phyloP scores from a whole-genome alignment of 345 rosid species.

The Lenwebbia sp. region DNA sequence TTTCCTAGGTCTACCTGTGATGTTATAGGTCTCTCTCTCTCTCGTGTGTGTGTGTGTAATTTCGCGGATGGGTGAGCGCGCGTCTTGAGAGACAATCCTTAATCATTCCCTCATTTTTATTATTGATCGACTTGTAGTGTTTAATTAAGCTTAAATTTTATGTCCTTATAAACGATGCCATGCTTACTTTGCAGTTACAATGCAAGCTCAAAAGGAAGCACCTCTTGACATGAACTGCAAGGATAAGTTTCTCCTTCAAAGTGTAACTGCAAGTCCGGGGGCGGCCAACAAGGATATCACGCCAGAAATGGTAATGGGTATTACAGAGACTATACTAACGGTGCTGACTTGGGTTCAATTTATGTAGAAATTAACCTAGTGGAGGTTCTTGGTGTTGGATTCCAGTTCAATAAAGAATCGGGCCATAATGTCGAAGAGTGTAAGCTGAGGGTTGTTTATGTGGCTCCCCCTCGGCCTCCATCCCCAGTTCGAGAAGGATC shows the following conservation, averaged over 20 bases:
- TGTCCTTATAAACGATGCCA: not conserved
- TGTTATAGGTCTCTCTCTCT: conserved; percentile 44
- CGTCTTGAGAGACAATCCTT: too few relatives aligned
- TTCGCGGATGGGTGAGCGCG: too few relatives aligned
- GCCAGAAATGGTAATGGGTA: conserved; percentile 57
- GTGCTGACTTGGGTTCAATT: not conserved
- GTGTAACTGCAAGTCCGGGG: conserved; percentile 51
- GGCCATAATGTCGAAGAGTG: conserved; percentile 71
- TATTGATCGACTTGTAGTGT: not conserved
- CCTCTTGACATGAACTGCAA: conserved; percentile 80
- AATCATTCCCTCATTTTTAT: not conserved
- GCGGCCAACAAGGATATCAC: conserved; percentile 52
- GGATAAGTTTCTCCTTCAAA: conserved; percentile 86
- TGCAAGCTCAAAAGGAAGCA: conserved; percentile 90
- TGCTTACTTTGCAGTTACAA: conserved; percentile 40
- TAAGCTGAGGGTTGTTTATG: conserved; percentile 79
- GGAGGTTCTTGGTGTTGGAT: not conserved
- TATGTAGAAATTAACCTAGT: not conserved
- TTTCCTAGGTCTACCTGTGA: conserved; percentile 64
- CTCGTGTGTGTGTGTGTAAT: too few relatives aligned
- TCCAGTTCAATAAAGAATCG: conserved; percentile 63
- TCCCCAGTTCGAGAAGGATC: conserved; percentile 83
- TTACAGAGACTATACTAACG: not conserved
- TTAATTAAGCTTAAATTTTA: not conserved
- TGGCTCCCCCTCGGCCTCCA: conserved; percentile 67